Percentiles rank a stretch among this genome's conserved stretches.
Evolutionary conservation across 306 rosid genomes (phyloP).

Genomic region (Castanea crenata): DNA sequence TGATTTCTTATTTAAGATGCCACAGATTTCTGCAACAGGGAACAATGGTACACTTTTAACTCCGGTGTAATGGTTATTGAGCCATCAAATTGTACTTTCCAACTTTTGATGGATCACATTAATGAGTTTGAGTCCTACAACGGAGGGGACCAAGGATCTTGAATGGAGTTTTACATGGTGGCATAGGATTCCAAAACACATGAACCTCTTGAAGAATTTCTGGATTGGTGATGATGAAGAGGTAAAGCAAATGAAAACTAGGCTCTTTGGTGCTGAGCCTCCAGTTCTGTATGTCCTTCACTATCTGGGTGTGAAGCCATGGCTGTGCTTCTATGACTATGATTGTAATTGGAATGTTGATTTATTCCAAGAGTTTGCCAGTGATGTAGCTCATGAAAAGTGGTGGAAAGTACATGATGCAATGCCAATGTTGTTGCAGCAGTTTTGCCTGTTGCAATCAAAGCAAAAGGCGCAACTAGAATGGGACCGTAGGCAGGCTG

Average conservation of each 20-base stretch:
- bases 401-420: conserved; percentile 96
- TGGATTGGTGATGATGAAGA: conserved; percentile 90
- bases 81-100: conserved; percentile 94
- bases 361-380: conserved; percentile 81
- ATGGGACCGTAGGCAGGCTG: conserved; percentile 82
- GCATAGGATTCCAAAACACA: conserved; percentile 95
- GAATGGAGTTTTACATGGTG: conserved; percentile 91
- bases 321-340: conserved; percentile 88
- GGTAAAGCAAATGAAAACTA: conserved; percentile 69
- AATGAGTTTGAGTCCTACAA: conserved; percentile 86
- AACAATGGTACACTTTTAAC: conserved; percentile 87
- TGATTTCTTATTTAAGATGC: conserved; percentile 82
- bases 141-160: conserved; percentile 94
- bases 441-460: conserved; percentile 69
- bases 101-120: conserved; percentile 77
- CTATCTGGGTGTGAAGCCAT: conserved; percentile 82
- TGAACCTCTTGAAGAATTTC: conserved; percentile 94
- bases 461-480: conserved; percentile 94
- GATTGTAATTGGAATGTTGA: conserved; percentile 92
- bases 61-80: conserved; percentile 98
- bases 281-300: conserved; percentile 83
- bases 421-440: conserved; percentile 81
- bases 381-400: conserved; percentile 77
- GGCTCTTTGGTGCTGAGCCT: conserved; percentile 78
- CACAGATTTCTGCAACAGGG: conserved; percentile 91